A percentile compares a stretch with the other conserved stretches of the same genome.
Conservation (phyloP, 2,329 filamentous ascomycete genomes). For the Xylariaceae sp. region DNA sequence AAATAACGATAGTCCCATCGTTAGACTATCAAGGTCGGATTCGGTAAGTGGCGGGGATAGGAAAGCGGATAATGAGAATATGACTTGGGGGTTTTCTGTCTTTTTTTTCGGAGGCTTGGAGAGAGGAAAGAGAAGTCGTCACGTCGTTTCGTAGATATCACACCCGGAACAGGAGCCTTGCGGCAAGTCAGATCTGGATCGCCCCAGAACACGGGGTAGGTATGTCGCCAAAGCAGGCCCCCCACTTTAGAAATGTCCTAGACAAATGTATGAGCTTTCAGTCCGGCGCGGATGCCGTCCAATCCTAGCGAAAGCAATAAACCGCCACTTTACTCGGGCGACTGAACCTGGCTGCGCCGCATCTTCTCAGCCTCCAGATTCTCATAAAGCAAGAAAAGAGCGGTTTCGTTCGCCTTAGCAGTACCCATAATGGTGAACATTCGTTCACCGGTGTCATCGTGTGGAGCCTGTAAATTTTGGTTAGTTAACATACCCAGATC, state of each 20-base stretch:
- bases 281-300: conserved; percentile 25
- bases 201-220: conserved; percentile 42
- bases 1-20: conserved; percentile 17
- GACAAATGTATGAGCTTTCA: conserved; percentile 33
- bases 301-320: conserved; percentile 15
- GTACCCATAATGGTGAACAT: conserved; percentile 99
- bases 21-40: conserved; percentile 24
- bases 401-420: conserved; percentile 88
- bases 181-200: conserved; percentile 58
- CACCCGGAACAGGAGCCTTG: conserved; percentile 48
- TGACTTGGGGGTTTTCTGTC: conserved; percentile 24
- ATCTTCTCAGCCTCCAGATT: conserved; percentile 99
- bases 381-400: conserved; percentile 93
- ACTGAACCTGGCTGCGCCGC: conserved; percentile 77
- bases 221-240: conserved; percentile 44
- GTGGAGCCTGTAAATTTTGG: conserved; percentile 57
- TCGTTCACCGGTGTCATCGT: conserved; percentile 94
- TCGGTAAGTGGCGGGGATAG: conserved; percentile 26
- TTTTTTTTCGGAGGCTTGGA: conserved; percentile 21
- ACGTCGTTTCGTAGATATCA: conserved; percentile 42
- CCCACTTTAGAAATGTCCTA: conserved; percentile 38
- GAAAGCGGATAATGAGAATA: conserved; percentile 28
- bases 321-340: conserved; percentile 42
- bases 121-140: conserved; percentile 33
- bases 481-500: conserved; percentile 7